phyloP scores from a whole-genome alignment of 495 filamentous ascomycete species.

The Penicillium maclennaniae region DNA sequence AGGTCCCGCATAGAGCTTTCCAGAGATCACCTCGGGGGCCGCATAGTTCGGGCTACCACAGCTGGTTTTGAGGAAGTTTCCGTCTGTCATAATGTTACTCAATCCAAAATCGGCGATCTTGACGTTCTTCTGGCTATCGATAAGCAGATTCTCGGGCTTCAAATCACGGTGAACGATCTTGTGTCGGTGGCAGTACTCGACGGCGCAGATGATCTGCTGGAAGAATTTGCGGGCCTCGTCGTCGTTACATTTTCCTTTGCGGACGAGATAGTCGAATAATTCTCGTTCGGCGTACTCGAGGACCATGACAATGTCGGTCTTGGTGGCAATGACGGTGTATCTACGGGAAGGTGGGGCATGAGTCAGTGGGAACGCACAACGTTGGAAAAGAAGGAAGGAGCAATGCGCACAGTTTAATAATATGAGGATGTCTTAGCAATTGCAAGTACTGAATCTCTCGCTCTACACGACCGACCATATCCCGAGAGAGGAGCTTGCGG shows the following conservation, averaged over 20 bases:
- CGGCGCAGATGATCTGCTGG: constrained; percentile 98
- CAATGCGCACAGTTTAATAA: constrained; percentile 85
- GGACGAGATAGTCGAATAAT: constrained; percentile 95
- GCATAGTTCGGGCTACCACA: constrained; percentile 98
- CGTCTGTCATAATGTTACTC: constrained; percentile 99
- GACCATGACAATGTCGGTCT: constrained; percentile 95
- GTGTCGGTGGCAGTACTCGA: constrained; percentile 98
- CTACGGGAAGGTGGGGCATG: constrained; percentile 38
- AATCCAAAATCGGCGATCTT: constrained; percentile 99
- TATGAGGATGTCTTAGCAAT: constrained; percentile 91
- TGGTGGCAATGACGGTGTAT: constrained; percentile 93
- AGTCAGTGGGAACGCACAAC: constrained; percentile 4
- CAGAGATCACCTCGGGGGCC: constrained; percentile 94
- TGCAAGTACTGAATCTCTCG: constrained; percentile 98
- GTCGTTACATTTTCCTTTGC: constrained; percentile 83
- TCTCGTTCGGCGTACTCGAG: constrained; percentile 95
- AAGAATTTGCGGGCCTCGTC: constrained; percentile 92
- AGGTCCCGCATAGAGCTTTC: constrained; percentile 94
- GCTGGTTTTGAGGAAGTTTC: constrained; percentile 97
- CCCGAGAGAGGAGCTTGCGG: constrained; percentile 88
- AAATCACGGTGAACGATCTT: constrained; percentile 98
- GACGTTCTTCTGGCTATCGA: constrained; percentile 91
- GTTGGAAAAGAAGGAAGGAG: neutral
- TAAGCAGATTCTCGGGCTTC: constrained; percentile 93
- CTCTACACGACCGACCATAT: constrained; percentile 96